Base-by-base conservation (phyloP, 2,329 filamentous ascomycete species). In the Biscogniauxia marginata region DNA sequence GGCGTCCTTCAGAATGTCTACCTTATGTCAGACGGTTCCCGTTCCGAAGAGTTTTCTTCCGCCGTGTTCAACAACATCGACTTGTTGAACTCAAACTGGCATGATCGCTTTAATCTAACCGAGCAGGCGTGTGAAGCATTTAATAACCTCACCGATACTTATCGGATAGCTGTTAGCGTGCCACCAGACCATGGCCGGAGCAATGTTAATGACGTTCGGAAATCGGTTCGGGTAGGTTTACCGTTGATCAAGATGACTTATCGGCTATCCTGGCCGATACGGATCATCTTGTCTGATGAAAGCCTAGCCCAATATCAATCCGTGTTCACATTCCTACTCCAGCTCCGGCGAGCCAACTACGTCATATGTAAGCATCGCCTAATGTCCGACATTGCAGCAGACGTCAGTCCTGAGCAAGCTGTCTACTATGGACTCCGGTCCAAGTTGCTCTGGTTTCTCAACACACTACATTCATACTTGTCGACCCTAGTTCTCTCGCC, bases 91-190 rank as follows among this genome's bases (percentile, higher is more conserved):
- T 72, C 67, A 5, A 75, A 75, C 34, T 97, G 92, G 93, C 87
- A 88, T 59, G 91, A 97, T 70, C 84, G 86, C 19, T 96, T 93
- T 67, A 80, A 89, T 0, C 76, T 97, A 23, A 95, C 89, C 0
- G 90, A 93, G 62, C 74, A 91, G 1, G 86, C 88, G 0, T 89
- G 91, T 56, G 86, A 87, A 54, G 85, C 89, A 0, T 92, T 91
- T 68, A 79, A 84, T 1, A 63, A 73, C 0, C 74, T 75, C 1
- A 72, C 90, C 1, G 84, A 91, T 53, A 64, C 79, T 2, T 82
- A 86, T 49, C 83, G 84, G 19, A 73, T 96, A 7, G 80, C 84
- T 2, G 82, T 90, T 20, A 80, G 77, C 18, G 80, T 82, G 2
- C 77, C 65, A 49, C 70, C 59, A 60, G 76, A 69, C 54, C 73